phyloP scores from a whole-genome alignment of 768 basidiomycete species.

The Amylocystis lapponica region DNA sequence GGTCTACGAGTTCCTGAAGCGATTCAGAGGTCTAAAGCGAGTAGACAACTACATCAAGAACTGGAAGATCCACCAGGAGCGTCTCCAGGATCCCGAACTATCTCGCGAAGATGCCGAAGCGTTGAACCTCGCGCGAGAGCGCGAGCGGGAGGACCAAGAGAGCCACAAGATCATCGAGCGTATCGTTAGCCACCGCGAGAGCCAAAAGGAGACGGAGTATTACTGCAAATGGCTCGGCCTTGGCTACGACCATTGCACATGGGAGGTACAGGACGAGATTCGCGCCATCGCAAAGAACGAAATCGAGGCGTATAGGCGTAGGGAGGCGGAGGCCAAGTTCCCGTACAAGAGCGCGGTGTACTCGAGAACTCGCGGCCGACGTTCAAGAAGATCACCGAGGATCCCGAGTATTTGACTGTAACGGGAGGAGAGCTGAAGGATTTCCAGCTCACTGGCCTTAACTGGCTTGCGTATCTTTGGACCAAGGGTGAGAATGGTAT shows the following conservation, averaged over 20 bases:
- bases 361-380: slow-evolving; percentile 60
- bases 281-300: slow-evolving; percentile 69
- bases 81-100: slow-evolving; percentile 57
- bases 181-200: slow-evolving; percentile 73
- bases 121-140: slow-evolving; percentile 84
- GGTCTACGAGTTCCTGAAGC: slow-evolving; percentile 91
- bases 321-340: slow-evolving; percentile 75
- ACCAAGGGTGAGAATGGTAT: slow-evolving; percentile 93
- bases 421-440: slow-evolving; percentile 91
- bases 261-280: slow-evolving; percentile 84
- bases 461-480: slow-evolving; percentile 99
- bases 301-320: slow-evolving; percentile 71
- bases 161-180: slow-evolving; percentile 89
- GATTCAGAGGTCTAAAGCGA: slow-evolving; percentile 92
- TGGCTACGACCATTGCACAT: slow-evolving; percentile 92
- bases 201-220: slow-evolving; percentile 62
- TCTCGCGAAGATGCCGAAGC: slow-evolving; percentile 87
- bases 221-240: slow-evolving; percentile 97
- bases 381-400: slow-evolving; percentile 79
- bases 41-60: slow-evolving; percentile 99
- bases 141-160: slow-evolving; percentile 88
- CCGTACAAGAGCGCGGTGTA: slow-evolving; percentile 81
- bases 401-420: slow-evolving; percentile 75
- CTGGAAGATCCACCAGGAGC: slow-evolving; percentile 68
- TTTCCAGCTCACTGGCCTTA: slow-evolving; percentile 95